Evolutionary conservation across 2,329 filamentous ascomycete species (phyloP).

Genomic region (Pyricularia sp.): DNA sequence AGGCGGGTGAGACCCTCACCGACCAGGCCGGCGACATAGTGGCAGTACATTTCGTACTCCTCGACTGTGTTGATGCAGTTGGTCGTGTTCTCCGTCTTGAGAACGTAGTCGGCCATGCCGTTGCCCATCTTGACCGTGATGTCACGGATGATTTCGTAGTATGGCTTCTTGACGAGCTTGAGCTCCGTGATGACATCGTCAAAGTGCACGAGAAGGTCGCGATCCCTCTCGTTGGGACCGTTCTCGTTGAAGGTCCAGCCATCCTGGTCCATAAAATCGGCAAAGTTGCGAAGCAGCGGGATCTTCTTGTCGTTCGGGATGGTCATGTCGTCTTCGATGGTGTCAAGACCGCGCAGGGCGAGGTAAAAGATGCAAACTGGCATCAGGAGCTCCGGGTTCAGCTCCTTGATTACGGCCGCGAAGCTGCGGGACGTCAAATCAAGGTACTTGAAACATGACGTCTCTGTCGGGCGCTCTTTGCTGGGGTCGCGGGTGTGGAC

Average conservation of each 20-base stretch:
- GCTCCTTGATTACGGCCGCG: slow-evolving; percentile 83
- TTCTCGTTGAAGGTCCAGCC: slow-evolving; percentile 88
- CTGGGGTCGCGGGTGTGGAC: slow-evolving; percentile 73
- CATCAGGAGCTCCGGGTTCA: slow-evolving; percentile 87
- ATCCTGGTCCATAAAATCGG: slow-evolving; percentile 67
- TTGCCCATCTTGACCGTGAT: slow-evolving; percentile 94
- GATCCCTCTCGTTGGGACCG: slow-evolving; percentile 87
- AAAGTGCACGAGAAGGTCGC: slow-evolving; percentile 86
- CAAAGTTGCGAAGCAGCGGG: slow-evolving; percentile 74
- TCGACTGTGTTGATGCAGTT: slow-evolving; percentile 74
- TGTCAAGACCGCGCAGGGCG: slow-evolving; percentile 83
- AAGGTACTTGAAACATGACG: slow-evolving; percentile 79
- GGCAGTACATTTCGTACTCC: slow-evolving; percentile 95
- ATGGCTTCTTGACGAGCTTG: slow-evolving; percentile 76
- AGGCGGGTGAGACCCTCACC: slow-evolving; percentile 86
- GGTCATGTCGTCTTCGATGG: slow-evolving; percentile 98
- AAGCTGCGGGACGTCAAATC: slow-evolving; percentile 90
- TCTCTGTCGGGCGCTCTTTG: slow-evolving; percentile 65
- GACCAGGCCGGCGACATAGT: slow-evolving; percentile 97
- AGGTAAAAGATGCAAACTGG: slow-evolving; percentile 89
- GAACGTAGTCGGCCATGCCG: slow-evolving; percentile 93
- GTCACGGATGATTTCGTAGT: slow-evolving; percentile 81
- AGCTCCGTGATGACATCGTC: slow-evolving; percentile 79
- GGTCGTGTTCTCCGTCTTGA: slow-evolving; percentile 71
- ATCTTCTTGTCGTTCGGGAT: slow-evolving; percentile 75